phyloP scores from a whole-genome alignment of 108 stramenopile genomes.

The Cyclotella cryptica region DNA sequence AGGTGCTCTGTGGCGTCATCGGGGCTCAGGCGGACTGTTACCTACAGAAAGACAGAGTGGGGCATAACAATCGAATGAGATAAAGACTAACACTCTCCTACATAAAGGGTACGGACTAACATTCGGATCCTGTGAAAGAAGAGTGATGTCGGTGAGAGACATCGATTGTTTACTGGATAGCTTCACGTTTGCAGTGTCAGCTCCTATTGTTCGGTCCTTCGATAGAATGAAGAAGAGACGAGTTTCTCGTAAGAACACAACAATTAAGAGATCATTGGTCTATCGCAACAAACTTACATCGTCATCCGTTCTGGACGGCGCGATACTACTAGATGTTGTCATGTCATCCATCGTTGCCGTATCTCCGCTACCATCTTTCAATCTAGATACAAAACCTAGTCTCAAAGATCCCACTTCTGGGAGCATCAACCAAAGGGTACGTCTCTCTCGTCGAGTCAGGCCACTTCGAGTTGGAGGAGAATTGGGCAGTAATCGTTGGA shows the following conservation, averaged over 20 bases:
- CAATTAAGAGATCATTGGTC: not conserved
- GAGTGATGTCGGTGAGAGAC: slow-evolving; percentile 74
- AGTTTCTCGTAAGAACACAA: not conserved
- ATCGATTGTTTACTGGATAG: slow-evolving; percentile 82
- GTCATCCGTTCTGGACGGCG: slow-evolving; percentile 33
- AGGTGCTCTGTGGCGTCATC: slow-evolving; percentile 73
- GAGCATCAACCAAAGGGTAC: slow-evolving; percentile 84
- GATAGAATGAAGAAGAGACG: slow-evolving; percentile 8
- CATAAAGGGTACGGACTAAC: slow-evolving; percentile 20
- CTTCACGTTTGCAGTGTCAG: slow-evolving; percentile 60
- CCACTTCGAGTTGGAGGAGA: slow-evolving; percentile 40
- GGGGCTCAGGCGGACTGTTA: slow-evolving; percentile 55
- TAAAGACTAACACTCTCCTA: not conserved
- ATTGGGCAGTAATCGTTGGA: slow-evolving; percentile 69
- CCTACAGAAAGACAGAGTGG: slow-evolving; percentile 13
- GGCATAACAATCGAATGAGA: not conserved
- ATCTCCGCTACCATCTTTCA: slow-evolving; percentile 41
- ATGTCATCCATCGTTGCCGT: slow-evolving; percentile 39
- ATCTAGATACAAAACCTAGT: slow-evolving; percentile 82
- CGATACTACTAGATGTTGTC: slow-evolving; percentile 39
- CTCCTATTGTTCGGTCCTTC: slow-evolving; percentile 40
- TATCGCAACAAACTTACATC: slow-evolving; percentile 27
- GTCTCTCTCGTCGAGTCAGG: slow-evolving; percentile 62
- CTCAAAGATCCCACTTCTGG: slow-evolving; percentile 74
- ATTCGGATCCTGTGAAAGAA: slow-evolving; percentile 66